These are phyloP conservation scores for Aethionema arabicum DNA, from an alignment of 345 rosid genomes.

Conservation along the genomic window DNA sequence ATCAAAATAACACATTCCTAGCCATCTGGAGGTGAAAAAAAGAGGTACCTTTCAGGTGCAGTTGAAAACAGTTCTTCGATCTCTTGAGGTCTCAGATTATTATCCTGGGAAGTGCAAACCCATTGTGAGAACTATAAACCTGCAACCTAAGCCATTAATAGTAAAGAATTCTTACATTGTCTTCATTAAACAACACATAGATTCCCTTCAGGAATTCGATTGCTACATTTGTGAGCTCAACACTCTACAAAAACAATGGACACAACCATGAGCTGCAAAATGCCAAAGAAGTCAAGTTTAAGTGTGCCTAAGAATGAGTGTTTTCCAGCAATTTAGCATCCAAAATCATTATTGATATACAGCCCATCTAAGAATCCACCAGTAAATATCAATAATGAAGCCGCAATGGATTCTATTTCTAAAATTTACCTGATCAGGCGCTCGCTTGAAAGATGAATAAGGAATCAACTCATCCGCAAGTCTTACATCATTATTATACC, in stretches of 20 bases:
- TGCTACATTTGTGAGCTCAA: conserved; percentile 84
- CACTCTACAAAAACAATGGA: conserved; percentile 54
- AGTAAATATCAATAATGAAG: conserved; percentile 7
- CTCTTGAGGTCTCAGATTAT: conserved; percentile 71
- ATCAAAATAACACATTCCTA: background rate
- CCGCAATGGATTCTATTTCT: background rate
- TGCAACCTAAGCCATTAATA: conserved; percentile 11
- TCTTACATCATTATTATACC: conserved; percentile 90
- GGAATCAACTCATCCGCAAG: conserved; percentile 91
- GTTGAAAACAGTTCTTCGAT: conserved; percentile 91
- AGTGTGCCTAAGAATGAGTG: conserved; percentile 2
- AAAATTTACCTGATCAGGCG: conserved; percentile 80
- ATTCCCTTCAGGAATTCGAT: conserved; percentile 69
- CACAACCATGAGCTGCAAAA: conserved; percentile 21
- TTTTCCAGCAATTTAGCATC: conserved; percentile 5
- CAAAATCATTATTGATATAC: background rate
- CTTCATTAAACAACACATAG: conserved; percentile 68
- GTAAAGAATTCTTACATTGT: conserved; percentile 49
- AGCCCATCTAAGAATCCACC: conserved; percentile 9
- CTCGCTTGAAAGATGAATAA: conserved; percentile 56
- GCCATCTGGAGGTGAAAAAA: conserved; percentile 8
- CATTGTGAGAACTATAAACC: conserved; percentile 24
- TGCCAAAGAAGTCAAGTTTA: conserved; percentile 4
- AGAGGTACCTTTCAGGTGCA: conserved; percentile 79
- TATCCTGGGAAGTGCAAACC: conserved; percentile 60